Percentiles rank a stretch among this genome's conserved stretches.
Evolutionary conservation across 2,329 filamentous ascomycete species (phyloP).

Genomic region (Laburnicola sp.): DNA sequence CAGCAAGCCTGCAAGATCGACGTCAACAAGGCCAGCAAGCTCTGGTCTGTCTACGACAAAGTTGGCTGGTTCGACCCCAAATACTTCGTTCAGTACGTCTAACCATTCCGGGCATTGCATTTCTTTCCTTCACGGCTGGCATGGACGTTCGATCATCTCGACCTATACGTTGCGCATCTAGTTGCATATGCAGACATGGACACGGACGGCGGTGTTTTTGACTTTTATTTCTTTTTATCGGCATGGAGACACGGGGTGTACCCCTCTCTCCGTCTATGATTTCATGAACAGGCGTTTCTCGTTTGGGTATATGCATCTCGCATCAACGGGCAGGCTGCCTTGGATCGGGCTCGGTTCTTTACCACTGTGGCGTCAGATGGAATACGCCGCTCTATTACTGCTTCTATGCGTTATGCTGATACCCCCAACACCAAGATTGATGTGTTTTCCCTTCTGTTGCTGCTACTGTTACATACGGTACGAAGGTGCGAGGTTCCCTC

Average conservation of each 20-base stretch:
- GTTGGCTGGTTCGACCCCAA: conserved; percentile 76
- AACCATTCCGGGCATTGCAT: conserved; percentile 12
- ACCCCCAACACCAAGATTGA: conserved; percentile 29
- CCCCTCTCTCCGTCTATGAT: conserved; percentile 22
- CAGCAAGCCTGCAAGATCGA: conserved; percentile 98
- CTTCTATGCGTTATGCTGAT: conserved; percentile 33
- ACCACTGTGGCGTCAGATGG: conserved; percentile 15
- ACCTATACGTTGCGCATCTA: conserved; percentile 18
- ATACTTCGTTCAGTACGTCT: conserved; percentile 53
- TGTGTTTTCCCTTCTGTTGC: conserved; percentile 15
- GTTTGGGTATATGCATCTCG: conserved; percentile 15
- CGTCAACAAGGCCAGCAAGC: conserved; percentile 93
- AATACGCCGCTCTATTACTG: conserved; percentile 17
- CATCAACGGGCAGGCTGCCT: conserved; percentile 25
- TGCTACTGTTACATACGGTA: too few relatives aligned
- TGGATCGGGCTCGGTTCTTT: neutral
- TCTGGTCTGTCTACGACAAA: conserved; percentile 86
- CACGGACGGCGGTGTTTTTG: conserved; percentile 22
- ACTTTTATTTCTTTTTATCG: conserved; percentile 21
- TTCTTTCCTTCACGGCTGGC: neutral
- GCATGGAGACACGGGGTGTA: conserved; percentile 19
- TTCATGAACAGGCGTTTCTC: conserved; percentile 37
- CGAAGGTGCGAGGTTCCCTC: too few relatives aligned
- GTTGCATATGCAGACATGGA: conserved; percentile 31
- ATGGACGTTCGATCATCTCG: neutral